These are phyloP conservation scores for Capsicum baccatum DNA, from an alignment of 257 asterid species.

Conservation along the genomic window DNA sequence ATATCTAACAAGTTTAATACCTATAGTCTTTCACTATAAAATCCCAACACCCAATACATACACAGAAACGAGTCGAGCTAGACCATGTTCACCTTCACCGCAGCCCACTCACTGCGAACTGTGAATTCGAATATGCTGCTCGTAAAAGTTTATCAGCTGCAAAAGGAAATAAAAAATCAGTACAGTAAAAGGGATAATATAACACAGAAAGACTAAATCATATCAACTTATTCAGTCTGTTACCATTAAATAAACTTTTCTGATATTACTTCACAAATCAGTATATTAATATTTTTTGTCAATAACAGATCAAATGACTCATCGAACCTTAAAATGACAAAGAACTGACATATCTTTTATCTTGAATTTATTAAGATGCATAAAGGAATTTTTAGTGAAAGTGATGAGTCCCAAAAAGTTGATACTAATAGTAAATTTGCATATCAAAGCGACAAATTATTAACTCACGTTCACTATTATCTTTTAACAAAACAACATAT, in stretches of 20 bases:
- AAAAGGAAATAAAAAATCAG: no score
- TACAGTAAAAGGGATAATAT: not conserved
- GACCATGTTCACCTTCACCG: not conserved
- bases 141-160: no score
- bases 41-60: not conserved
- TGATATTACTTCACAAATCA: not conserved
- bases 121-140: no score
- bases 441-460: not conserved
- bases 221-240: not conserved
- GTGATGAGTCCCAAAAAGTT: not conserved
- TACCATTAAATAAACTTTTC: not conserved
- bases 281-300: not conserved
- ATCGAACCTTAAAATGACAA: not conserved
- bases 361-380: not conserved
- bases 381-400: not conserved
- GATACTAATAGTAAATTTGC: not conserved
- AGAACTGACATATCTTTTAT: not conserved
- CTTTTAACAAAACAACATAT: no score
- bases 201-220: not conserved
- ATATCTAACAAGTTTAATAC: not conserved
- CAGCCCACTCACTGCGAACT: not conserved
- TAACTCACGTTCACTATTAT: not conserved
- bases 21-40: not conserved
- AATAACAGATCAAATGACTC: not conserved
- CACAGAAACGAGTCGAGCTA: not conserved